A percentile compares a stretch with the other conserved stretches of the same genome.
phyloP scores from a whole-genome alignment of 108 stramenopile genomes.

The Nitzschia sp. region DNA sequence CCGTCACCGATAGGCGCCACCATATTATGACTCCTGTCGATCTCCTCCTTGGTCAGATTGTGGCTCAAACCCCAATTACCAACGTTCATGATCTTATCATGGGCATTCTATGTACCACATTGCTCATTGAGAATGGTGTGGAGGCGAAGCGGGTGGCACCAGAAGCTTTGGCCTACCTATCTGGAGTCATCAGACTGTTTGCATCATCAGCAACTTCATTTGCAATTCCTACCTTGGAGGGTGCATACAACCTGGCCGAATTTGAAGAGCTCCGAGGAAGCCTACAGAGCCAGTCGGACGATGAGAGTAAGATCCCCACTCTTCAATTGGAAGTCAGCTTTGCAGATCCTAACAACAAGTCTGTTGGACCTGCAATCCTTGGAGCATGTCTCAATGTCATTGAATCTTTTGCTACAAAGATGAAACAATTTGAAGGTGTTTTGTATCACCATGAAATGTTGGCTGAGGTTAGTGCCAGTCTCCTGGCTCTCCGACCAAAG shows the following conservation, averaged over 20 bases:
- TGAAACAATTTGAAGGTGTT: constrained; percentile 39
- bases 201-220: constrained; percentile 30
- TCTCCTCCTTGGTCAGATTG: constrained; percentile 78
- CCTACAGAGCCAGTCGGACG: constrained; percentile 1
- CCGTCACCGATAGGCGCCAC: constrained; percentile 88
- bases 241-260: constrained; percentile 28
- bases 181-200: constrained; percentile 60
- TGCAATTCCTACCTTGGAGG: constrained; percentile 51
- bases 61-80: constrained; percentile 81
- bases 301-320: neutral
- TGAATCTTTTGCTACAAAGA: constrained; percentile 29
- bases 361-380: constrained; percentile 40
- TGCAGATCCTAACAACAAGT: constrained; percentile 13
- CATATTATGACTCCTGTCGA: constrained; percentile 84
- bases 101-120: constrained; percentile 74
- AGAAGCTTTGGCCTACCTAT: constrained; percentile 81
- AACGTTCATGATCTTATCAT: constrained; percentile 65
- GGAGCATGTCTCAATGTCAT: constrained; percentile 50
- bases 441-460: constrained; percentile 63
- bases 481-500: constrained; percentile 55
- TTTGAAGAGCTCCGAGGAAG: constrained; percentile 18
- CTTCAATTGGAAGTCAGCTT: constrained; percentile 51
- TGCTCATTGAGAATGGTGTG: constrained; percentile 80
- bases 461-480: constrained; percentile 47
- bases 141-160: constrained; percentile 80